Evolutionary conservation across 1,284 basidiomycete species (phyloP), one percentile per base, ranked within the genome.

Genomic region (Singerocomus inundabilis): DNA sequence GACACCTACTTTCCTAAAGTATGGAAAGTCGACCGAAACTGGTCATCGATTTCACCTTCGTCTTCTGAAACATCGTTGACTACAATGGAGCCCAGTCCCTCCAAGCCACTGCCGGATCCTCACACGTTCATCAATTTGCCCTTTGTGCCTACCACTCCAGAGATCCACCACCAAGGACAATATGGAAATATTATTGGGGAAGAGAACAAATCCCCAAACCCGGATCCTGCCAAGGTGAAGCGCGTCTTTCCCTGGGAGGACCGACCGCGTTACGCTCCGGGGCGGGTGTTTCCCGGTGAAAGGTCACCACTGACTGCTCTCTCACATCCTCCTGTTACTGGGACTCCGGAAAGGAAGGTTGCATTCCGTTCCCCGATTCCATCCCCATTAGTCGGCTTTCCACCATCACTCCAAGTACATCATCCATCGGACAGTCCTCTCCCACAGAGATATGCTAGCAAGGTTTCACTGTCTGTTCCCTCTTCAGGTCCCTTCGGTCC

Each of bases 201-300:
- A 35, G 46, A 37, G 28, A 52, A 54, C 31, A 41, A 54, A 5
- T 52, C 72, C 15, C 78, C 79, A 9, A 77, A 74, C 48, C 92
- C 94, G 1, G 87, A 95, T 63, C 78, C 74, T 15, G 71, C 69
- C 26, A 89, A 88, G 59, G 80, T 95, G 26, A 85, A 85, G 57
- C 73, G 79, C 24, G 76, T 97, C n/a, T 98, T 98, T 67, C 94
- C 95, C 8, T 98, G 95, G 95, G 95, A 98, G 67, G 78, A 82
- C 49, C 79, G 78, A 50, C 79, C 79, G 4, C 81, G 88, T 40
- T 75, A 77, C 37, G 62, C 75, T 49, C 84, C 91, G 8, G 76
- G 78, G 15, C 82, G 92, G 45, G 81, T 89, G 12, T 93, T 94
- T 66, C 93, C 92, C n/a, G 70, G 70, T 16, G 74, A 80, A 25